Conservation (phyloP, 768 basidiomycete genomes). For the Trametes sanguinea region DNA sequence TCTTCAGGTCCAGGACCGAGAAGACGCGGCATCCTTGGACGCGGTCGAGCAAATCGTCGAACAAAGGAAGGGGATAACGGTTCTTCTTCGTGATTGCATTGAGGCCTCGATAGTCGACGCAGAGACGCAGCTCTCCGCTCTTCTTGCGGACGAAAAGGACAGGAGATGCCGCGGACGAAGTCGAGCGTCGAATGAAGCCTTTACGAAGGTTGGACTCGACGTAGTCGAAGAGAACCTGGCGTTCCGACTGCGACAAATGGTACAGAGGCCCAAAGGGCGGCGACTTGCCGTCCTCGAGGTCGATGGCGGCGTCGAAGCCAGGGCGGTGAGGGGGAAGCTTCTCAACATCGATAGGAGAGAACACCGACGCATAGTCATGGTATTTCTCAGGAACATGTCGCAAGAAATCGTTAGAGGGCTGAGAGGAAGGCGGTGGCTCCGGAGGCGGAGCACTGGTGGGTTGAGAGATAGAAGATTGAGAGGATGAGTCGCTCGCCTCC, state of each 20-base stretch:
- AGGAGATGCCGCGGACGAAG: constrained; percentile 29
- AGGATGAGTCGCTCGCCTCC: no score
- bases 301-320: constrained; percentile 39
- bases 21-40: constrained; percentile 29
- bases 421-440: no score
- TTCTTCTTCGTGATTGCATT: constrained; percentile 40
- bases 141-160: constrained; percentile 35
- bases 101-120: constrained; percentile 33
- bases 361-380: constrained; percentile 34
- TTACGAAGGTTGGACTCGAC: constrained; percentile 38
- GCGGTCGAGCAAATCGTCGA: constrained; percentile 34
- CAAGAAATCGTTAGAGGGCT: no score
- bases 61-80: constrained; percentile 36
- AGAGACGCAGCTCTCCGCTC: constrained; percentile 27
- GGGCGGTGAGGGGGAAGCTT: constrained; percentile 36
- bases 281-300: constrained; percentile 33
- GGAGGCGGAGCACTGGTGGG: no score
- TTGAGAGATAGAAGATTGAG: no score
- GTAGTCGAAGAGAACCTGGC: constrained; percentile 36
- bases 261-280: constrained; percentile 39
- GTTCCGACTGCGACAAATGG: constrained; percentile 36
- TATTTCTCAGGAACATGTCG: constrained; percentile 18
- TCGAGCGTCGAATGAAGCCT: constrained; percentile 35
- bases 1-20: constrained; percentile 42
- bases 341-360: constrained; percentile 29